phyloP scores from a whole-genome alignment of 208 protist genomes.

The Balamuthia mandrillaris region DNA sequence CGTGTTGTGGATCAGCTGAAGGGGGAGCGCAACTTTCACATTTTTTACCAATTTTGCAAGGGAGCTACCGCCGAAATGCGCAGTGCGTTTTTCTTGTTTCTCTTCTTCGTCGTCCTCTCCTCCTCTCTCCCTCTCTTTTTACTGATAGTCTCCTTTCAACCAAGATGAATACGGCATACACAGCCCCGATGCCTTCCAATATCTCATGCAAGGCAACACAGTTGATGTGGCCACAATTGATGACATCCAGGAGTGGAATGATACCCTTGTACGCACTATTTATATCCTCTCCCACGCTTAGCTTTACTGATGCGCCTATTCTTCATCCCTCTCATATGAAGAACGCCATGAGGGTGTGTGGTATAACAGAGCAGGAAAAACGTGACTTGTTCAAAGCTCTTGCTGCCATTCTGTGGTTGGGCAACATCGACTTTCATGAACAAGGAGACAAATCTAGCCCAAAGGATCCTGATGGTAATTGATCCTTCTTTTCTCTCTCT shows the following conservation, averaged over 20 bases:
- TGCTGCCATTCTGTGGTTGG: conserved; percentile 73
- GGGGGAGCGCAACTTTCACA: conserved; percentile 79
- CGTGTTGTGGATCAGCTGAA: conserved; percentile 63
- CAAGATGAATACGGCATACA: conserved; percentile 38
- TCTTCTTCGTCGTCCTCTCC: background rate
- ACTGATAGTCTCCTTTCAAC: conserved; percentile 3
- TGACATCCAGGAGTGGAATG: conserved; percentile 63
- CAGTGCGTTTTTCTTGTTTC: conserved; percentile 5
- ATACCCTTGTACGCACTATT: conserved; percentile 31
- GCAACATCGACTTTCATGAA: conserved; percentile 76
- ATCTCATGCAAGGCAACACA: conserved; percentile 71
- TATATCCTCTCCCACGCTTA: background rate
- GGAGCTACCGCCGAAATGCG: conserved; percentile 56
- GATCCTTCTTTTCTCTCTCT: background rate
- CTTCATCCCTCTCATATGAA: conserved; percentile 6
- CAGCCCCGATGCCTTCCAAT: conserved; percentile 71
- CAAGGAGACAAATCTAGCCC: conserved; percentile 34
- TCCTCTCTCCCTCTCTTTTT: conserved; percentile 36
- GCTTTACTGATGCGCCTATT: background rate
- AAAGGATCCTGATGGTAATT: background rate
- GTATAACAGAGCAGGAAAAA: conserved; percentile 65
- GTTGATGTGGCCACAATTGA: conserved; percentile 68
- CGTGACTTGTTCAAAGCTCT: conserved; percentile 57
- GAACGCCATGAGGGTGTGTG: conserved; percentile 85
- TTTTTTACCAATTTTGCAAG: conserved; percentile 78